phyloP scores from a whole-genome alignment of 2,329 filamentous ascomycete species.

The Monosporascus sp. region DNA sequence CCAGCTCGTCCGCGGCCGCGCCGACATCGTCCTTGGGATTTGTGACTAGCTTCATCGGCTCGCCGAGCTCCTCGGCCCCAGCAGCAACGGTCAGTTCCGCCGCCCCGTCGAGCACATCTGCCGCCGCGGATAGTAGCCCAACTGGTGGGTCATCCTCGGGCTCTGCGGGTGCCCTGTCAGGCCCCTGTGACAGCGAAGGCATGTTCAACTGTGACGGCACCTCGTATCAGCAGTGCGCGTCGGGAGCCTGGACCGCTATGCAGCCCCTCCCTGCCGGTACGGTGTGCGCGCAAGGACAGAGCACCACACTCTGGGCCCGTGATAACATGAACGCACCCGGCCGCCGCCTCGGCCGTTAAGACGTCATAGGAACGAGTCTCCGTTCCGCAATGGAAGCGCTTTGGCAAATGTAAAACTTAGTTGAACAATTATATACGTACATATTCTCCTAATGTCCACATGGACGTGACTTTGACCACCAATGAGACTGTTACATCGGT shows the following conservation, averaged over 20 bases:
- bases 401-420: too few species aligned
- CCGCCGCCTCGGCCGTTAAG: too few species aligned
- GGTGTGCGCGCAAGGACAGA: constrained; percentile 23
- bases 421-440: too few species aligned
- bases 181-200: constrained; percentile 26
- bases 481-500: too few species aligned
- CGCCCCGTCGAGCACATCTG: constrained; percentile 6
- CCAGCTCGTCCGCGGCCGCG: not conserved
- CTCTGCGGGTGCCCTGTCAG: constrained; percentile 17
- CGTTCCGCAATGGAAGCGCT: too few species aligned
- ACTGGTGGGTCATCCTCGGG: constrained; percentile 7
- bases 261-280: constrained; percentile 23
- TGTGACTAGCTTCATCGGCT: constrained; percentile 4
- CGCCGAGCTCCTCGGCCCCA: constrained; percentile 4
- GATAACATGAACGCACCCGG: too few species aligned
- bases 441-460: too few species aligned
- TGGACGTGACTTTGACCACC: too few species aligned
- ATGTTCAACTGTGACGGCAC: constrained; percentile 28
- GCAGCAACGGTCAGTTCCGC: constrained; percentile 4
- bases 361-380: too few species aligned
- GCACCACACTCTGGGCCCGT: constrained; percentile 19
- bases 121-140: constrained; percentile 4
- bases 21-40: constrained; percentile 3
- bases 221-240: constrained; percentile 29
- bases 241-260: constrained; percentile 23